Evolutionary conservation across 2,329 filamentous ascomycete species (phyloP), one percentile per base, ranked within the genome.

Genomic region (Clonostachys rosea): DNA sequence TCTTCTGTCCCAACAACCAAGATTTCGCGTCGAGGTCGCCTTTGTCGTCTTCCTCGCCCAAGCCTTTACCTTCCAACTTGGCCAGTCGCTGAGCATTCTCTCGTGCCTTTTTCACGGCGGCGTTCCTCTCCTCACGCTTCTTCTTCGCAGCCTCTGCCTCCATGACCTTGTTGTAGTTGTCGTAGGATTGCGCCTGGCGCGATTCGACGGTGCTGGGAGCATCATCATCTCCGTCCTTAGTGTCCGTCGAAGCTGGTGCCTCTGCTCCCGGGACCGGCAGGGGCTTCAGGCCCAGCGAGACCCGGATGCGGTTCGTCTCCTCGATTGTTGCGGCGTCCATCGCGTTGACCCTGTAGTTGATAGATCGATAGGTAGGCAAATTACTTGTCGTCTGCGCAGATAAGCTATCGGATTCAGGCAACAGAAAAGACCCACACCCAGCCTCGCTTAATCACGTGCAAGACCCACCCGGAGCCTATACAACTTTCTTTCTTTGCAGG

Each of bases 231-330:
- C 71, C 72, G 48, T 75, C 77, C 47, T 75, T 73, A 43, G 74
- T 68, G 49, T 69, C 54, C 52, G 60, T 49, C 37, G 66, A 66
- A 47, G 72, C 74, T 49, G 85, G 84, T 17, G 87, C 48, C 13
- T 59, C 51, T 49, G 76, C 77, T 54, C 89, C 89, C 24, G 91
- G 88, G 11, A 95, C 88, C 20, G 91, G 89, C 59, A 97, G 73
- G 24, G 91, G 91, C 62, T 92, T 89, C 75, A 96, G 83, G 61
- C 92, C 92, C 71, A 96, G 83, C 44, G 90, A 89, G 58, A 86
- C 77, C 59, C 92, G 90, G 60, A 96, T 86, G 62, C 91, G 88
- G 73, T 97, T 97, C 55, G 89, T 90, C 76, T 96, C 91, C 68
- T 95, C 89, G 62, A 97, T 91, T 30, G 87, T 86, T 41, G 89